Base-by-base conservation (phyloP, 305 asterid species). In the Fraxinus velutina region DNA sequence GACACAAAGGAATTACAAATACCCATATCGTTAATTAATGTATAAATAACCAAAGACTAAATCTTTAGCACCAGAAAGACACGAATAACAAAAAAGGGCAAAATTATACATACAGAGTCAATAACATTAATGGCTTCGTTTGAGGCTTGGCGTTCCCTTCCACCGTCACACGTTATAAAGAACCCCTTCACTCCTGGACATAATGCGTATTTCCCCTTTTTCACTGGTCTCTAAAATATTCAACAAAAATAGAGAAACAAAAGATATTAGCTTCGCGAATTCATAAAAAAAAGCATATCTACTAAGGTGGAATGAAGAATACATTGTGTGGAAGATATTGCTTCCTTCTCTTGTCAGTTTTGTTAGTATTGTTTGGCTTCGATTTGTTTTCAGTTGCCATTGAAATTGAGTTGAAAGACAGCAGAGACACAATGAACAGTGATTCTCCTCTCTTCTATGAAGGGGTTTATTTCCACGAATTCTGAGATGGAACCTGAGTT, bases 111-210 rank as follows among this genome's bases (percentile, higher is more conserved):
- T 90, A 95, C 99, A 52, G 97, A 89, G 47, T 93, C 99, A 79
- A 95, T 89, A 80, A 95, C 98, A 80, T 88, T 84, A 82, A 95
- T 89, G 74, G 98, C 98, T 93, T 95, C 99, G 17, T 84, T 85
- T 57, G 97, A 86, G 39, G 98, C 97, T 87, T 93, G 97, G 80
- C 81, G 86, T 85, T 95, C 98, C 84, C 92, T 91, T 52, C 99
- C 99, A 76, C 98, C 98, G 83, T 95, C 99, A 85, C 99, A 95
- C n/a, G 99, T 95, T 78, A 95, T 92, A 75, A 92, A 95, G 89
- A 95, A 95, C 2, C 99, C 99, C 85, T 92, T 93, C n/a, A 92
- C 91, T 44, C 98, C 98, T 57, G 99, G 94, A 0, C 91, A 88
- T 76, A 95, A 84, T 68, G 97, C 97, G 88, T 93, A 93, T 10